Evolutionary conservation across 2,329 filamentous ascomycete species (phyloP), one percentile per base, ranked within the genome.

Genomic region (Pseudocercospora pini-densiflorae): DNA sequence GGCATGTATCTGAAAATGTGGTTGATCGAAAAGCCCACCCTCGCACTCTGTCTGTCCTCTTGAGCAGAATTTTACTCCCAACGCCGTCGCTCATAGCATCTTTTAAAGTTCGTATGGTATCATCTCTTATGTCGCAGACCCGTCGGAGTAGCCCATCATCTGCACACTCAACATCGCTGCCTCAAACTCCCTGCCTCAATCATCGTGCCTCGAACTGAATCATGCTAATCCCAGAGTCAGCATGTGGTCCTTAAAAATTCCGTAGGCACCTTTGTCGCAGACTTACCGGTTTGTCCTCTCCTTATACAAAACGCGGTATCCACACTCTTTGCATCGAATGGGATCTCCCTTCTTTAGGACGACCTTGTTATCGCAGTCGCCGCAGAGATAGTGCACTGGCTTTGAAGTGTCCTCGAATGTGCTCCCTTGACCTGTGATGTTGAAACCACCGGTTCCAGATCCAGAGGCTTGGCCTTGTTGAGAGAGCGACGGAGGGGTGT

Each of bases 181-280:
- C 47, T 51, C 47, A 27, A 6, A 9, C 1, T 49, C 19, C 19
- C 47, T 27, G 19, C 36, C 23, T 8, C n/a, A 12, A 49, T 73
- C 71, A 98, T 81, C 94, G 88, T 60, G 95, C 95, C 85, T 99
- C 94, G 77, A 99, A 98, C 82, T 99, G 95, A 60, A 98, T 94
- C 94, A 98, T 97, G 77, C 94, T 97, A 73, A 27, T 63, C 23
- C n/a, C 31, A 21, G 19, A 72, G 68, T 68, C 47, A 61, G 43
- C 45, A 21, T 21, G 4, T 33, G 9, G 12, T 24, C 19, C 19
- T 12, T 9, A 9, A 51, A 51, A 27, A 24, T 23, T 51, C 21
- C 47, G 5, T 16, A 16, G 6, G 14, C 47, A 12, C 3, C 27
- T 47, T 43, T 10, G 1, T 57, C 61, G 19, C 59, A 29, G 23